Percentiles rank a stretch among this genome's conserved stretches.
These are phyloP conservation scores for Penicillium canariense DNA, from an alignment of 495 filamentous ascomycete genomes.

Conservation along the genomic window DNA sequence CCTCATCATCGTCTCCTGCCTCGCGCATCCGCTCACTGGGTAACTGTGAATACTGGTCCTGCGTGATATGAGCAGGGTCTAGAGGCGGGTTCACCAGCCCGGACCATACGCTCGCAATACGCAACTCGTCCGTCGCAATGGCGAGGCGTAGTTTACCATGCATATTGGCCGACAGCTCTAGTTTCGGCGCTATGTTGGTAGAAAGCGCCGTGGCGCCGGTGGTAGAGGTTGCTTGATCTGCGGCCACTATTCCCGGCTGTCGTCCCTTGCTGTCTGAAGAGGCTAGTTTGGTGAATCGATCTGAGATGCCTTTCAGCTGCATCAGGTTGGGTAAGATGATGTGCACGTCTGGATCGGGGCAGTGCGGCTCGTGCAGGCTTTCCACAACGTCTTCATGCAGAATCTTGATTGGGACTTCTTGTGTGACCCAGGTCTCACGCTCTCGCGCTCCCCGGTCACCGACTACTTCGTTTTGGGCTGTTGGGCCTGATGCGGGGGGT, in stretches of 20 bases:
- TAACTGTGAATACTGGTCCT: slow-evolving; percentile 61
- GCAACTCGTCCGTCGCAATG: slow-evolving; percentile 73
- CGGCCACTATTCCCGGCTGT: slow-evolving; percentile 13
- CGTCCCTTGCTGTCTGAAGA: slow-evolving; percentile 28
- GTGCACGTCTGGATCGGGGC: slow-evolving; percentile 90
- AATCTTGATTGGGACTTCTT: slow-evolving; percentile 91
- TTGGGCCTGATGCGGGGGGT: slow-evolving; percentile 4
- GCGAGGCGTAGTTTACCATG: slow-evolving; percentile 77
- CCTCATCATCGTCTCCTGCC: slow-evolving; percentile 50
- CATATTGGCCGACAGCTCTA: slow-evolving; percentile 86
- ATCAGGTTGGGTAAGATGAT: slow-evolving; percentile 80
- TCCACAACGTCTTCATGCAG: slow-evolving; percentile 76
- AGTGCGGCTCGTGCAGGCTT: slow-evolving; percentile 82
- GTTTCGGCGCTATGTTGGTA: slow-evolving; percentile 50
- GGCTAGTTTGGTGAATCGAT: slow-evolving; percentile 86
- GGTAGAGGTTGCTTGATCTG: slow-evolving; percentile 14
- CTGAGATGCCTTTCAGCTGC: slow-evolving; percentile 85
- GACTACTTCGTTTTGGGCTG: slow-evolving; percentile 38
- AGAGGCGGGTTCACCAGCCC: slow-evolving; percentile 80
- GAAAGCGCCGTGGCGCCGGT: slow-evolving; percentile 19
- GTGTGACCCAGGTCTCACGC: slow-evolving; percentile 86
- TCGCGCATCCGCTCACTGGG: slow-evolving; percentile 69
- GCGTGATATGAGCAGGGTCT: slow-evolving; percentile 68
- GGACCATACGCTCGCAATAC: slow-evolving; percentile 78
- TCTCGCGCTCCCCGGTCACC: slow-evolving; percentile 50